Evolutionary conservation across 805 yeast genomes (phyloP).

Genomic region (Candida xiaguanensis): DNA sequence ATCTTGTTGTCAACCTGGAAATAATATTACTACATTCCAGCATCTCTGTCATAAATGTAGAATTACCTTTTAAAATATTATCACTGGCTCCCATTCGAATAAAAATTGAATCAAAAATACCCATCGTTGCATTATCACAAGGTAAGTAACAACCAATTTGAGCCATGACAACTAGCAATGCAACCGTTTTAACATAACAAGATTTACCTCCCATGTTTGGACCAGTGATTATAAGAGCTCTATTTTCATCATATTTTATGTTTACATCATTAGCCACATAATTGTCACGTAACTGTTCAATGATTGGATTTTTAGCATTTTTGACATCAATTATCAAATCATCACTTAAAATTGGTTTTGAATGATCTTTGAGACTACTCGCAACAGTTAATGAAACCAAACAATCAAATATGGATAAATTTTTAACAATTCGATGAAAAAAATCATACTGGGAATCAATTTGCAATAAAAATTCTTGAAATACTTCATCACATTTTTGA

Average conservation of each 20-base stretch:
- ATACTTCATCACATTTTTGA: slow-evolving; percentile 46
- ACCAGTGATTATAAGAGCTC: slow-evolving; percentile 69
- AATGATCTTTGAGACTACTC: slow-evolving; percentile 44
- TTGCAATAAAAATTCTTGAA: slow-evolving; percentile 33
- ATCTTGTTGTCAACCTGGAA: slow-evolving; percentile 46
- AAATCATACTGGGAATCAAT: slow-evolving; percentile 30
- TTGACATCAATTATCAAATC: slow-evolving; percentile 42
- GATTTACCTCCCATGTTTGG: slow-evolving; percentile 91
- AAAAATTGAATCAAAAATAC: slow-evolving; percentile 72
- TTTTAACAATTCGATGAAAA: slow-evolving; percentile 39
- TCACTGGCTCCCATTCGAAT: slow-evolving; percentile 88
- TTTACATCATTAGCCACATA: slow-evolving; percentile 67
- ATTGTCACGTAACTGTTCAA: slow-evolving; percentile 43
- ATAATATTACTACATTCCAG: slow-evolving; percentile 61
- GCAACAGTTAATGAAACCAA: slow-evolving; percentile 63
- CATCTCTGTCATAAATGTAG: slow-evolving; percentile 81
- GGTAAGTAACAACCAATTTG: slow-evolving; percentile 80
- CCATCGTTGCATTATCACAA: slow-evolving; percentile 54
- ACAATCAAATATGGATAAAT: slow-evolving; percentile 61
- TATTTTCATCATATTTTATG: slow-evolving; percentile 43
- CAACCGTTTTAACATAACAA: slow-evolving; percentile 70
- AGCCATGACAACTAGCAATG: slow-evolving; percentile 64
- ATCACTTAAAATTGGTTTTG: slow-evolving; percentile 46
- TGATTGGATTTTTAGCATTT: slow-evolving; percentile 65
- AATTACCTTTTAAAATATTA: slow-evolving; percentile 67